These are phyloP conservation scores for Delonix regia DNA, from an alignment of 306 rosid genomes.

Conservation along the genomic window DNA sequence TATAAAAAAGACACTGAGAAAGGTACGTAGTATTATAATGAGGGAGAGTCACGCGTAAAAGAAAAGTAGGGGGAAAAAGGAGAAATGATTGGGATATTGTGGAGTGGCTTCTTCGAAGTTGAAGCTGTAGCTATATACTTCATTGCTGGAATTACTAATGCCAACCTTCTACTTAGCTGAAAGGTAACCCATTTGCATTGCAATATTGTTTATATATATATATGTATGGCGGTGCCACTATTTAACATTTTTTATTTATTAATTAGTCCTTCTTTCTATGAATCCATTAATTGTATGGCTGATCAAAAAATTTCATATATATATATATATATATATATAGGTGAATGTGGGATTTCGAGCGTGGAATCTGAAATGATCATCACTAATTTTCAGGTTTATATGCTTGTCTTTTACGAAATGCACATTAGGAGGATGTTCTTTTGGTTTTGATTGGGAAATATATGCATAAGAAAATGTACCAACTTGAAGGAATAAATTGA, in stretches of 20 bases:
- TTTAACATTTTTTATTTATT: slow-evolving; percentile 6
- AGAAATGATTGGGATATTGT: slow-evolving; percentile 38
- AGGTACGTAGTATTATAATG: slow-evolving; percentile 20
- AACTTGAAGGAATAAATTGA: slow-evolving; percentile 8
- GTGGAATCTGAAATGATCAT: slow-evolving; percentile 29
- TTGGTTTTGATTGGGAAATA: not conserved
- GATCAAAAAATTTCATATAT: slow-evolving; percentile 30
- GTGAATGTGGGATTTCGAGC: slow-evolving; percentile 37
- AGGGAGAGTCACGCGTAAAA: slow-evolving; percentile 60
- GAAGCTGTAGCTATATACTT: slow-evolving; percentile 27
- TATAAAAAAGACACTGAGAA: too few relatives aligned
- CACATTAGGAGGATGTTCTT: slow-evolving; percentile 25
- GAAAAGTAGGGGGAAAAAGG: slow-evolving; percentile 44
- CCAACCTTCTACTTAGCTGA: slow-evolving; percentile 45
- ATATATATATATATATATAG: too few relatives aligned
- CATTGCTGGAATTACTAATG: slow-evolving; percentile 30
- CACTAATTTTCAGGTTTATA: slow-evolving; percentile 15
- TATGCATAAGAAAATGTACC: not conserved
- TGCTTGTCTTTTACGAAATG: slow-evolving; percentile 34
- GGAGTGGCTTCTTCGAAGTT: slow-evolving; percentile 36
- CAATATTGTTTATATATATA: slow-evolving; percentile 5
- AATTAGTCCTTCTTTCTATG: not conserved
- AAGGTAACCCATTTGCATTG: slow-evolving; percentile 44
- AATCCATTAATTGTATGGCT: slow-evolving; percentile 22
- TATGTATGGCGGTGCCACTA: slow-evolving; percentile 57